These are phyloP conservation scores for Lablab purpureus DNA, from an alignment of 306 rosid genomes.

Conservation along the genomic window DNA sequence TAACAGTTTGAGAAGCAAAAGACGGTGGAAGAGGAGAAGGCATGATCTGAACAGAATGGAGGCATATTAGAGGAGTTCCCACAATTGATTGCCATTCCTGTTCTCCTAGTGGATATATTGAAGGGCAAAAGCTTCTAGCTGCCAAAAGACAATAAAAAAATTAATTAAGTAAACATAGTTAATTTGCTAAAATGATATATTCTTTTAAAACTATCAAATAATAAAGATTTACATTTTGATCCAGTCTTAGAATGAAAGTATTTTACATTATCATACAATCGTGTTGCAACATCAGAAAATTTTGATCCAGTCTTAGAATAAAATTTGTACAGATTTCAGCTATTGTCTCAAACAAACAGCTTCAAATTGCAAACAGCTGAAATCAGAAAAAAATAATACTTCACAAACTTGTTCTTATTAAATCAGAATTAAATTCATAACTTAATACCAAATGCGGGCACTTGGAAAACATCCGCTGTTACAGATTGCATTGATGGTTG, in stretches of 20 bases:
- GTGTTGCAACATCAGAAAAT: conserved; percentile 18
- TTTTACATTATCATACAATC: conserved; percentile 12
- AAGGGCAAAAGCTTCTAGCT: conserved; percentile 89
- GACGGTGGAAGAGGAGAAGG: conserved; percentile 91
- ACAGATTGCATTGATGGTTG: conserved; percentile 81
- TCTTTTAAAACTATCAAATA: conserved; percentile 19
- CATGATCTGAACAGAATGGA: conserved; percentile 77
- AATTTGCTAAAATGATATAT: conserved; percentile 19
- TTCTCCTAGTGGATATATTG: conserved; percentile 87
- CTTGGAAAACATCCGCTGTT: conserved; percentile 51
- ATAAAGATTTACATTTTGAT: conserved; percentile 3
- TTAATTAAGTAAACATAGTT: conserved; percentile 29
- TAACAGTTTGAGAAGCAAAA: conserved; percentile 89
- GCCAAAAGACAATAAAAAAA: conserved; percentile 46
- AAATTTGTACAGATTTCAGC: too few species aligned
- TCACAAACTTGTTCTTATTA: not conserved
- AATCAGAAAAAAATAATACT: too few species aligned
- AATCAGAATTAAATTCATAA: conserved; percentile 35
- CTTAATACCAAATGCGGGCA: conserved; percentile 80
- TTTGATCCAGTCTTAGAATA: too few species aligned
- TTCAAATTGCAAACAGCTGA: too few species aligned
- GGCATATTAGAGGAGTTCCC: conserved; percentile 78
- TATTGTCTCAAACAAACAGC: too few species aligned
- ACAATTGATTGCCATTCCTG: conserved; percentile 73
- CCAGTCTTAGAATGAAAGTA: not conserved